Base-by-base conservation (phyloP, 2,329 filamentous ascomycete genomes). In the Fusarium protoensiforme region DNA sequence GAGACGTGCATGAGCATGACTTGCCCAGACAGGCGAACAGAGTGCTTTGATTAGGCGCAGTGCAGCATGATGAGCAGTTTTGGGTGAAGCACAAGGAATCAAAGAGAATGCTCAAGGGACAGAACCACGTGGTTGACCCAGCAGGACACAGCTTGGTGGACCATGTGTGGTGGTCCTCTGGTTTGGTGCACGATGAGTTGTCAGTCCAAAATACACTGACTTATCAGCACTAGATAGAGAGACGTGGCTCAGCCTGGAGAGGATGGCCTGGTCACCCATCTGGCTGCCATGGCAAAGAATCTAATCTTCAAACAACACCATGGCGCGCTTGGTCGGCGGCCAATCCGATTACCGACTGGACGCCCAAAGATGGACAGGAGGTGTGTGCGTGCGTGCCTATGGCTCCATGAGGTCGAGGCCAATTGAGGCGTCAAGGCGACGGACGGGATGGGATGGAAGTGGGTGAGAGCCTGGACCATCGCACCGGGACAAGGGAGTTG, bases 191-290 rank as follows among this genome's bases (percentile, higher is more conserved):
- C 35, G 20, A 35, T 51, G 65, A 65, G 64, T 38, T 58, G 57
- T 62, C 31, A 43, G 48, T 61, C 58, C 27, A 43, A 35, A 61
- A 61, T 61, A 48, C 39, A 61, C 29, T 27, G 27, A 61, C 27
- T 33, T 53, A 31, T 61, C 35, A 38, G 58, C 24, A 33, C 58
- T 61, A 43, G 27, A 24, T 61, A 22, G 20, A 22, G 20, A 46
- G 59, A 61, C 59, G 41, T 51, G 59, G 41, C 59, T 38, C 59
- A 61, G 36, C 31, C 57, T 48, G 58, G 27, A 46, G 39, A 41
- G 36, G 29, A 33, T 29, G n/a, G 39, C 35, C 54, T 29, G 35
- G 33, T 38, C 29, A 35, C 13, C 31, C 18, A 57, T n/a, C 36
- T 29, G 38, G 57, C 31, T 48, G 41, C 33, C 20, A 31, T 48